These are phyloP conservation scores for Fusarium sp. DNA, from an alignment of 2,329 filamentous ascomycete species.

Conservation along the genomic window DNA sequence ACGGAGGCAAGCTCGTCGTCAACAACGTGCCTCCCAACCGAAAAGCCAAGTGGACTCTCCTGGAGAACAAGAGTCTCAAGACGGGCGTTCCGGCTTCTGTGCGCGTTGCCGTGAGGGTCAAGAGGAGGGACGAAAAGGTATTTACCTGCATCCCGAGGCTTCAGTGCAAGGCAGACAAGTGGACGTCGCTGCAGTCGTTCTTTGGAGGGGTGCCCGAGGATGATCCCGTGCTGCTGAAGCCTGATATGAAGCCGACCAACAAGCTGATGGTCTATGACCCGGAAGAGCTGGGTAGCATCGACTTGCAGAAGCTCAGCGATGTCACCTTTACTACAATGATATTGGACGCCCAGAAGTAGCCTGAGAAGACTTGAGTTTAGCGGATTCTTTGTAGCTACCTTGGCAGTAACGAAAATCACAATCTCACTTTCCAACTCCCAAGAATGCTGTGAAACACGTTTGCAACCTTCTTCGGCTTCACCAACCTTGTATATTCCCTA, in stretches of 20 bases:
- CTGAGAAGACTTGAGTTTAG: neutral
- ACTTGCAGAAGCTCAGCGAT: slow-evolving; percentile 1
- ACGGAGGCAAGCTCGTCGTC: neutral
- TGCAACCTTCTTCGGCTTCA: neutral
- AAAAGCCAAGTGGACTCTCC: slow-evolving; percentile 9
- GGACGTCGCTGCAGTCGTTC: neutral
- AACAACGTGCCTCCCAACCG: slow-evolving; percentile 6
- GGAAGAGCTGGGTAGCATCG: neutral
- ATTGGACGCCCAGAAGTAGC: neutral
- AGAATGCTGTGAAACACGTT: neutral
- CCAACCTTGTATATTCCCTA: neutral
- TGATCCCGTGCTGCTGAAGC: slow-evolving; percentile 1
- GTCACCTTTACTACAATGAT: slow-evolving; percentile 8
- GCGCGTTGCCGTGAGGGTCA: neutral
- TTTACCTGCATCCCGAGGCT: neutral
- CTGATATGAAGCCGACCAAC: neutral
- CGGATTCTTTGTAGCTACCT: neutral
- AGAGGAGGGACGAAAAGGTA: neutral
- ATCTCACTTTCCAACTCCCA: too few relatives aligned
- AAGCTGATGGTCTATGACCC: neutral
- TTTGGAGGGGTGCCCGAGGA: neutral
- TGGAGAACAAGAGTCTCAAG: slow-evolving; percentile 16
- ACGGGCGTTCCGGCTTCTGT: slow-evolving; percentile 7
- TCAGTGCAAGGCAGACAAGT: slow-evolving; percentile 2
- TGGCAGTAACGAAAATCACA: too few relatives aligned